Base-by-base conservation (phyloP, 1,139 yeast genomes). In the Sugiyamaella pinicola region DNA sequence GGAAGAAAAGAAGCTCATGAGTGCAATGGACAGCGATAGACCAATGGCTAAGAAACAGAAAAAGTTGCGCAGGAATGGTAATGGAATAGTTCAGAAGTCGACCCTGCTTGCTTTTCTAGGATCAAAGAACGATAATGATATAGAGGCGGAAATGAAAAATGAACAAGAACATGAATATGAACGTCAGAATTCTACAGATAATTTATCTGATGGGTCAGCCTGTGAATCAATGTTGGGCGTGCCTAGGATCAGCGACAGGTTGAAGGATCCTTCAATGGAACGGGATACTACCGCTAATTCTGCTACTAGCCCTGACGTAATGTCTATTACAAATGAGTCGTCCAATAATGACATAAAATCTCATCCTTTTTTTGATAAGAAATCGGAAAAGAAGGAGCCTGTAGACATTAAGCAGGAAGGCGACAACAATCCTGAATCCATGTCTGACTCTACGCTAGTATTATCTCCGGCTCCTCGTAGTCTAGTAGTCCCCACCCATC, bases 341-440 rank as follows among this genome's bases (percentile, higher is more conserved):
- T 5, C 6, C n/a, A 26, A 28, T 12, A 38, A 13, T 17, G 28
- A 31, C 5, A 5, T n/a, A 12, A 45, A 28, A 15, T n/a, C 44
- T 4, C 49, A 46, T 35, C 38, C 49, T 7, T 46, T 46, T n/a
- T 46, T 46, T 28, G 12, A 26, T 8, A 29, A 40, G 31, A 47
- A 43, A 21, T 35, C 53, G 8, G 43, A 38, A 26, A 47, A 41
- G 39, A 45, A 13, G 28, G 26, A 19, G 15, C 7, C 34, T 7
- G n/a, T 10, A 26, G 31, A 26, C 8, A 26, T n/a, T n/a, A n/a
- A 10, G 47, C n/a, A 18, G 35, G 17, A 34, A 15, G 19, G 19
- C n/a, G 33, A 21, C 21, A 9, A 37, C 18, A 12, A 9, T 15
- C 21, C 47, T 9, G 19, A 21, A 10, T 18, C 43, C 4, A 12